Evolutionary conservation across 1,139 yeast genomes (phyloP).

Genomic region (Geotrichum europaeum): DNA sequence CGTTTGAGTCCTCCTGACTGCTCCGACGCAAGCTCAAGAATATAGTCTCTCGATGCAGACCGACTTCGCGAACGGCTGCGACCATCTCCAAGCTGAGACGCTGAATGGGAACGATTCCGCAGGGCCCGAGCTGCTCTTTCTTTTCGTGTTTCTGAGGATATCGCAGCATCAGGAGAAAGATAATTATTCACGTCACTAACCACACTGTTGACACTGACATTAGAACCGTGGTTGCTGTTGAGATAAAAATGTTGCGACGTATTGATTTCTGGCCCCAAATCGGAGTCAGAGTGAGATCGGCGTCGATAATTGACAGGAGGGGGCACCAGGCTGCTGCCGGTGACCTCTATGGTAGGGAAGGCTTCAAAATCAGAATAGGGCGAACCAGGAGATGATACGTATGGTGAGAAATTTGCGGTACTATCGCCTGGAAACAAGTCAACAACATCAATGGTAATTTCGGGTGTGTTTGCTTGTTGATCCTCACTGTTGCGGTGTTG

Average conservation of each 20-base stretch:
- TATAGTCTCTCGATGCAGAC: constrained; percentile 30
- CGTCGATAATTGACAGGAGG: constrained; percentile 20
- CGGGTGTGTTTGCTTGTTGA: constrained; percentile 13
- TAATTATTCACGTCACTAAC: constrained; percentile 6
- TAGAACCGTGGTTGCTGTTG: constrained; percentile 4
- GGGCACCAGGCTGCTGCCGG: constrained; percentile 12
- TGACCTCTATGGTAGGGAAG: constrained; percentile 7
- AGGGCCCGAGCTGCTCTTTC: constrained; percentile 7
- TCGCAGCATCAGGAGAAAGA: constrained; percentile 11
- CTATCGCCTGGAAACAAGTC: not conserved
- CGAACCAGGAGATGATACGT: constrained; percentile 11
- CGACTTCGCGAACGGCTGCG: constrained; percentile 26
- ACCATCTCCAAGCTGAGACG: constrained; percentile 3
- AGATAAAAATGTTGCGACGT: not conserved
- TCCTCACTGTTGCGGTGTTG: not conserved
- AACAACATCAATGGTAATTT: constrained; percentile 17
- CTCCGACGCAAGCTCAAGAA: constrained; percentile 40
- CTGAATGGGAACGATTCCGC: constrained; percentile 11
- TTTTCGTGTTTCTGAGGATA: constrained; percentile 4
- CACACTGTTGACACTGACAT: constrained; percentile 12
- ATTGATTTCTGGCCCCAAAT: constrained; percentile 12
- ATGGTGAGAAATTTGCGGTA: not conserved
- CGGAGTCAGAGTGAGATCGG: constrained; percentile 26
- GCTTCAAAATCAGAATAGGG: constrained; percentile 14
- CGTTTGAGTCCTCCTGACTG: constrained; percentile 25